A percentile compares a stretch with the other conserved stretches of the same genome.
phyloP scores from a whole-genome alignment of 1,139 yeast species.

The Zygosaccharomyces pseudobailii region DNA sequence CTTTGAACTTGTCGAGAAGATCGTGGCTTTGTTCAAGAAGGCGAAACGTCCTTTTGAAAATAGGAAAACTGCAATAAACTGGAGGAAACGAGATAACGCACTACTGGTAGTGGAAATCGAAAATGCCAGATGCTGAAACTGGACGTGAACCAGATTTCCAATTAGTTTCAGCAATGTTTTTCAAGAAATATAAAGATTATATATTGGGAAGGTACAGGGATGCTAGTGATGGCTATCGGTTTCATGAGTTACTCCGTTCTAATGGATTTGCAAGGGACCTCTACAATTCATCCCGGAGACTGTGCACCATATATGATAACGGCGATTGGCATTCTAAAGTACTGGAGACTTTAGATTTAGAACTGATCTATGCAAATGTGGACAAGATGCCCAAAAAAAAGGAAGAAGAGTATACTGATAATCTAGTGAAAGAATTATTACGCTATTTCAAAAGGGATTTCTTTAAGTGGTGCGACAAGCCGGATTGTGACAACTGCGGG shows the following conservation, averaged over 20 bases:
- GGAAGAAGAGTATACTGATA: constrained; percentile 58
- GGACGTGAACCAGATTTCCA: constrained; percentile 2
- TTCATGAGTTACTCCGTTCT: constrained; percentile 13
- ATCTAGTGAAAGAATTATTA: constrained; percentile 61
- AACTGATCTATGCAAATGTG: constrained; percentile 36
- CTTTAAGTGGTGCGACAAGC: constrained; percentile 78
- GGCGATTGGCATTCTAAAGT: constrained; percentile 33
- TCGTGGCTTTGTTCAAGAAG: background rate
- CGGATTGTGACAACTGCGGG: constrained; percentile 57
- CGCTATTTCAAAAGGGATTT: constrained; percentile 75
- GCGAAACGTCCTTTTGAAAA: background rate
- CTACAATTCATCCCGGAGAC: constrained; percentile 15
- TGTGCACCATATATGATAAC: constrained; percentile 29
- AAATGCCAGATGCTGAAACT: background rate
- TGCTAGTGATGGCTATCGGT: constrained; percentile 22
- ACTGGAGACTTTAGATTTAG: constrained; percentile 36
- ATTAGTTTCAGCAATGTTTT: constrained; percentile 21
- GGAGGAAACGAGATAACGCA: constrained; percentile 10
- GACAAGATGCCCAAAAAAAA: constrained; percentile 36
- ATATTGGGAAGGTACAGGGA: constrained; percentile 19
- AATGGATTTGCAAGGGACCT: constrained; percentile 27
- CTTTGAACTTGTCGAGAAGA: background rate
- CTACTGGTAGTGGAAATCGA: constrained; percentile 8
- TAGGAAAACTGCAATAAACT: background rate
- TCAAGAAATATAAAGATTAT: constrained; percentile 21